phyloP scores from a whole-genome alignment of 169 alveolate species.

The Cryptosporidium ubiquitum region DNA sequence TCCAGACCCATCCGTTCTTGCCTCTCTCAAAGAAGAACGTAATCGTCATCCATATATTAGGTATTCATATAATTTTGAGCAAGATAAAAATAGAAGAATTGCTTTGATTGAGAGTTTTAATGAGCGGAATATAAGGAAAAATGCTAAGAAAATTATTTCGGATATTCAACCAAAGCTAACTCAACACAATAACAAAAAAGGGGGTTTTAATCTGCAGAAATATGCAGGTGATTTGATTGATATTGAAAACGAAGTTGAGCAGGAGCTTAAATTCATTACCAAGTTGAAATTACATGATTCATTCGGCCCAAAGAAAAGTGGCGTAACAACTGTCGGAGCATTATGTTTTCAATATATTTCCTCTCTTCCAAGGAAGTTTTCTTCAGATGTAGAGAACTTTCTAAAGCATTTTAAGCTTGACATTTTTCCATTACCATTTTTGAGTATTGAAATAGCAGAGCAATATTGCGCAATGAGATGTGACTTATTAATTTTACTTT shows the following conservation, averaged over 20 bases:
- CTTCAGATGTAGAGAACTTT: slow-evolving; percentile 62
- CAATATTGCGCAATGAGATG: slow-evolving; percentile 62
- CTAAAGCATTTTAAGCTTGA: slow-evolving; percentile 59
- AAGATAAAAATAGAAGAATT: slow-evolving; percentile 83
- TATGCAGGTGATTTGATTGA: slow-evolving; percentile 21
- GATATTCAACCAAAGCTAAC: slow-evolving; percentile 22
- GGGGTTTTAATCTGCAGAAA: background rate
- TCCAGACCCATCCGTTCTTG: slow-evolving; percentile 80
- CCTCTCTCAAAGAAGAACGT: slow-evolving; percentile 83
- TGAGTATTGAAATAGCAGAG: slow-evolving; percentile 38
- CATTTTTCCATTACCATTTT: slow-evolving; percentile 39
- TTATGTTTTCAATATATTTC: slow-evolving; percentile 61
- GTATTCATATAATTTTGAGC: slow-evolving; percentile 83
- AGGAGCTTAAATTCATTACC: background rate
- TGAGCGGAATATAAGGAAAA: slow-evolving; percentile 1
- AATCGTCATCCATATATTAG: slow-evolving; percentile 85
- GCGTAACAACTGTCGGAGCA: slow-evolving; percentile 64
- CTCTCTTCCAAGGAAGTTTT: slow-evolving; percentile 49
- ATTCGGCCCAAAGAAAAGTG: slow-evolving; percentile 65
- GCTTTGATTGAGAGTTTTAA: slow-evolving; percentile 15
- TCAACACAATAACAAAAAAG: slow-evolving; percentile 9
- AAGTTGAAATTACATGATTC: slow-evolving; percentile 11
- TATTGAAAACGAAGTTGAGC: slow-evolving; percentile 33
- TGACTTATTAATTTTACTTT: slow-evolving; percentile 40
- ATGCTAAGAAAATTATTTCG: slow-evolving; percentile 15